Base-by-base conservation (phyloP, 768 basidiomycete species). In the Macrolepiota albuminosa region DNA sequence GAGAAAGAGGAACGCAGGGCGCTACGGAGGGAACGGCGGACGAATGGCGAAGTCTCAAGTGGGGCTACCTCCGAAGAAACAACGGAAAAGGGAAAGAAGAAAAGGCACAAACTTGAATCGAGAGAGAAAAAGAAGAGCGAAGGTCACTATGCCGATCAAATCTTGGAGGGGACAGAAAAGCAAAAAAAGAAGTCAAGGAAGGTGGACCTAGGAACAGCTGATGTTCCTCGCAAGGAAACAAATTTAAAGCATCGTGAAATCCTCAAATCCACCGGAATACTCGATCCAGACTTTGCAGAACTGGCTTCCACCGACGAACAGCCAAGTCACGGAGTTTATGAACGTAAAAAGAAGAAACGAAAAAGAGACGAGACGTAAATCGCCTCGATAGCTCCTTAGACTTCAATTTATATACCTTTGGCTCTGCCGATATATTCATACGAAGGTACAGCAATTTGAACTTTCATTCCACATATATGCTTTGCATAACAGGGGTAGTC, bases 1-100 rank as follows among this genome's bases (percentile, higher is more conserved):
- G 67, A 58, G 58, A 61, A 64, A 59, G 62, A 67, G 60, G 64
- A 63, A 59, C 65, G 61, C 61, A 57, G 48, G 59, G 60, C 60
- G 56, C 59, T 60, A 56, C 56, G 59, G 55, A 54, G 46, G 57
- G 65, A 57, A 40, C 43, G n/a, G 7, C 57, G 29, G 29, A 31
- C 7, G 14, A 49, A 39, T 18, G 13, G 42, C 13, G 29, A 51
- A 31, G 4, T 6, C 21, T 31, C 48, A 42, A 16, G n/a, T 26
- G 14, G 39, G 8, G 26, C 3, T n/a, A 34, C 24, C 6, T 31
- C 14, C 46, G 49, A 40, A 43, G 31, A 34, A 21, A 7, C 26
- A 13, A 3, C 5, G 31, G 13, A 40, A 51, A 57, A 58, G 29
- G 48, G 29, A 40, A 67, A 63, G 61, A 68, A 63, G 61, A 68